Evolutionary conservation across 2,329 filamentous ascomycete genomes (phyloP), one percentile per base, ranked within the genome.

Genomic region (Cryoendolithus antarcticus): DNA sequence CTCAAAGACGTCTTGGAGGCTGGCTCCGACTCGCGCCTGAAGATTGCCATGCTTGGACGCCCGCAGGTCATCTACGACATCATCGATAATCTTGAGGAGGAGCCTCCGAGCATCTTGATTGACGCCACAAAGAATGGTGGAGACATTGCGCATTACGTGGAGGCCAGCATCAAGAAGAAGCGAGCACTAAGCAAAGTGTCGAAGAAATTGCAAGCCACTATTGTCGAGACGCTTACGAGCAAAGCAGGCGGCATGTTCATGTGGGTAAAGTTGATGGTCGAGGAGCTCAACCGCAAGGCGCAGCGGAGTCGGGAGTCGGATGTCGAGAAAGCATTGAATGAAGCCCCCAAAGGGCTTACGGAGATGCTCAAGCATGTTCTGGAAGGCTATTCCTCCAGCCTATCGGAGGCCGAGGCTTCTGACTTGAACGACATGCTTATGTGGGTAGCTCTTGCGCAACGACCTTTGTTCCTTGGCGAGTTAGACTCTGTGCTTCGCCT

Each of bases 261-360:
- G 12, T 58, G 68, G 34, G 67, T 67, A 34, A 64, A 69, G 40
- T 63, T 70, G 33, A 70, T 71, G 67, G 40, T 74, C 3, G 64
- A 64, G 4, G 70, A 74, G 35, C 54, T 71, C 39, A 31, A 44
- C 63, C 27, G 62, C 69, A 40, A 57, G 61, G 34, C 30, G 27
- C 15, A 41, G 13, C 19, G 28, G 13, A 28, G 30, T 3, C 67
- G 69, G 32, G 39, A 41, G 29, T 36, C 33, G 19, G 39, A 24
- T n/a, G 32, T 43, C 4, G 28, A 31, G 31, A 32, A 43, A 6
- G 41, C 41, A 7, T 63, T 66, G 0, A 35, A 38, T 9, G 43
- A 39, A 7, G 71, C 62, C 1, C 59, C 65, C 4, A 59, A 66
- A 12, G 63, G 63, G 32, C 49, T 74, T 0, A 55, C 62, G 12